Percentiles rank a stretch among this genome's conserved stretches.
phyloP scores from a whole-genome alignment of 495 filamentous ascomycete species.

The Xeromyces bisporus region DNA sequence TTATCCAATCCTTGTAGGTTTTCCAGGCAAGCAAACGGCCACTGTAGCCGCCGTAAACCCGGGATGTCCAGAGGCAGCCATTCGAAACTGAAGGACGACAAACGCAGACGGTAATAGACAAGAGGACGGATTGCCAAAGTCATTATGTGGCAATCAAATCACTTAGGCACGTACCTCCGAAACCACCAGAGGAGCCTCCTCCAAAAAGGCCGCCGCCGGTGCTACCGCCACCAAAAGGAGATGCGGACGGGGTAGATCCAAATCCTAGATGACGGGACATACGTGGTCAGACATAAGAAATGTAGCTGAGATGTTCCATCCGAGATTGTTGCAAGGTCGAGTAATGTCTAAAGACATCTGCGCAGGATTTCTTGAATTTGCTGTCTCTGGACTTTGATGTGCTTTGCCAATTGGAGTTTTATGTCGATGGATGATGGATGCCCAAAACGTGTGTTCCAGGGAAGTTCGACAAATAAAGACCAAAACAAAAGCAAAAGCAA shows the following conservation, averaged over 20 bases:
- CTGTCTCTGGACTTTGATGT: too few species aligned
- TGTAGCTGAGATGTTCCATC: constrained; percentile 26
- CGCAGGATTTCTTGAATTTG: too few species aligned
- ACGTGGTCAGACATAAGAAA: constrained; percentile 27
- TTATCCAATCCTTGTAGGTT: too few species aligned
- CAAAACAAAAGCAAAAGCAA: constrained; percentile 5
- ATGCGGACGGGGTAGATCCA: constrained; percentile 31
- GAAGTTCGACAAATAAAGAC: constrained; percentile 9
- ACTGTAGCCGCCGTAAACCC: too few species aligned
- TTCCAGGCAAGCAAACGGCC: too few species aligned
- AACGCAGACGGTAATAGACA: too few species aligned
- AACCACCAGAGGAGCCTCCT: constrained; percentile 24
- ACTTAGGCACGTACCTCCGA: constrained; percentile 37
- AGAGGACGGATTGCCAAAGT: constrained; percentile 19
- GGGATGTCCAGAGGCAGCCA: too few species aligned
- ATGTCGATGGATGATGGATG: too few species aligned
- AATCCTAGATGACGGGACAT: constrained; percentile 37
- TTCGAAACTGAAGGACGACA: too few species aligned
- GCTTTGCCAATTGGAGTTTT: too few species aligned
- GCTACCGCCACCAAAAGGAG: constrained; percentile 29
- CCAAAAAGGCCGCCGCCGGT: constrained; percentile 30
- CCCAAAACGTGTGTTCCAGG: constrained; percentile 5
- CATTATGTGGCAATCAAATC: constrained; percentile 6
- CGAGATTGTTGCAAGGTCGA: constrained; percentile 19
- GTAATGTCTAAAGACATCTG: constrained; percentile 14